Conservation (phyloP, 306 rosid genomes). For the Prunus mira region DNA sequence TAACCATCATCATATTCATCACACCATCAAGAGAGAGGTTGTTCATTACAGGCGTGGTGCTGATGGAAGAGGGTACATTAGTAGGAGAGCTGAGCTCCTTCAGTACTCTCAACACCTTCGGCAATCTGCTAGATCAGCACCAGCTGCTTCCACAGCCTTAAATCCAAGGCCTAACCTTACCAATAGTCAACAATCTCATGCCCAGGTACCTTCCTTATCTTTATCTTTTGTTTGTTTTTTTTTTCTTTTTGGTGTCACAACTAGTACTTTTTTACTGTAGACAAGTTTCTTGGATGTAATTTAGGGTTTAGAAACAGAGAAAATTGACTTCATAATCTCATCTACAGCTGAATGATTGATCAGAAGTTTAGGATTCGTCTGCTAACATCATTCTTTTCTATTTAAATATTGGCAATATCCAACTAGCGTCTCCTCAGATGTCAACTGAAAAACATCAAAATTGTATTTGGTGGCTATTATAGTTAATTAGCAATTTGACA, state of each 20-base stretch:
- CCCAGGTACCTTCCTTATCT: constrained; percentile 20
- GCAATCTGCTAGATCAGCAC: constrained; percentile 37
- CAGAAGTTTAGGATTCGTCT: too few species aligned
- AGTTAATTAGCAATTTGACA: too few species aligned
- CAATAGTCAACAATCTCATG: constrained; percentile 28
- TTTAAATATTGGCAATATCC: too few species aligned
- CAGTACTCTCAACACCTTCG: constrained; percentile 58
- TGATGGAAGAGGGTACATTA: constrained; percentile 32
- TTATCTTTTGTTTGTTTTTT: too few species aligned
- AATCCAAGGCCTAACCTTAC: constrained; percentile 9
- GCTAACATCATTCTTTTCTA: too few species aligned
- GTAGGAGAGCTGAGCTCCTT: constrained; percentile 71
- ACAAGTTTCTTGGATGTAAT: background rate
- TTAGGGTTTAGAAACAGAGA: background rate
- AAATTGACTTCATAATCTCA: too few species aligned
- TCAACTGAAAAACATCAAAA: too few species aligned
- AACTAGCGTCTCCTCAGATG: too few species aligned
- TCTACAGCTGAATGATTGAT: too few species aligned
- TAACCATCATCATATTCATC: constrained; percentile 33
- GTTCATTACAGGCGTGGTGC: constrained; percentile 13
- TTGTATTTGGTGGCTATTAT: too few species aligned
- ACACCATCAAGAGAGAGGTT: constrained; percentile 26
- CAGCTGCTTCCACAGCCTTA: constrained; percentile 29
- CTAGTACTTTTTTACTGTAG: background rate
- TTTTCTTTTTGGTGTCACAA: background rate